Evolutionary conservation across 805 yeast species (phyloP), one percentile per base, ranked within the genome.

Genomic region (Ascoidea asiatica): DNA sequence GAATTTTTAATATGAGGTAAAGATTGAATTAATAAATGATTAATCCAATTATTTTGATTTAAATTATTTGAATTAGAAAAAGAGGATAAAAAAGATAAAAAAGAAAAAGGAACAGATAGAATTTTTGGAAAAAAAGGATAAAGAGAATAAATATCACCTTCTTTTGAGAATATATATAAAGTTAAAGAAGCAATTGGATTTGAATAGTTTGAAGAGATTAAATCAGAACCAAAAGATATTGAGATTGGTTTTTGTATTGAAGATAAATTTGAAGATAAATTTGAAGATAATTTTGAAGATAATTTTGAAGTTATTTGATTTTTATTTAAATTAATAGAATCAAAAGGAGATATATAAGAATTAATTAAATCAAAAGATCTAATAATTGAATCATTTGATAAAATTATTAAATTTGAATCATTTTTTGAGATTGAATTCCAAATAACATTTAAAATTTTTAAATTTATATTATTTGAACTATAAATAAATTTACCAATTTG

Each of bases 81-180:
- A 11, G 8, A 11, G 8, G 35, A 29, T 11, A 11, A 11, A 3
- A 29, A 29, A 11, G 8, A 11, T 29, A 29, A 3, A 38, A 49
- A 49, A 4, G 21, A 11, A 2, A 39, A 21, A 17, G 67, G 43
- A n/a, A 68, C 63, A 1, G 66, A 56, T 21, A 76, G 51, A 21
- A 63, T 57, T 1, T 56, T 48, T 0, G 89, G 86, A 19, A 73
- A 52, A 55, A 79, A 79, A n/a, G 92, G 92, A 49, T 71, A 75
- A 3, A 82, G 60, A 1, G 72, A 63, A 52, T 70, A 79, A 1
- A 83, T 48, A 49, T 81, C 84, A 13, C 81, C 77, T 44, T 76
- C 81, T 7, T 61, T 55, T 7, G 70, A 70, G 43, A 77, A 52
- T 6, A 79, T 54, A 52, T 72, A 77, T 19, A 82, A 59, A 0